Base-by-base conservation (phyloP, 2,329 filamentous ascomycete genomes). In the Nigrograna mackinnonii region DNA sequence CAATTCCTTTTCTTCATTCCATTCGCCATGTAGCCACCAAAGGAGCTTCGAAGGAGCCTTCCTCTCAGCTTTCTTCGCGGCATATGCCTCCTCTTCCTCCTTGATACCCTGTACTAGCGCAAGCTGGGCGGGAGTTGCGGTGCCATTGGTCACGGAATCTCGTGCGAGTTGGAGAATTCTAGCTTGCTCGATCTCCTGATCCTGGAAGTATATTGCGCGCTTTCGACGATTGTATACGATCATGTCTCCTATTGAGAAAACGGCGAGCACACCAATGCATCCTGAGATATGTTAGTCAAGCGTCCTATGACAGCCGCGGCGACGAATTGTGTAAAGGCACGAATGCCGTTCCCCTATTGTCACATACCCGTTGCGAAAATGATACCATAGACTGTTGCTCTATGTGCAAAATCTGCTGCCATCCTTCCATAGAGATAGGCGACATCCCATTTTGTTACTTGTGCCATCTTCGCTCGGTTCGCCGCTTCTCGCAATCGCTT, bases 141-240 rank as follows among this genome's bases (percentile, higher is more conserved):
- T 65, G 5, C 78, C 78, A 19, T 54, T 24, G 22, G 58, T 55
- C 22, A 73, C 62, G 5, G 76, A 75, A 24, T 60, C 42, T 42
- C 64, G 68, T 22, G 79, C 79, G 34, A 66, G 64, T 35, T 65
- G 61, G 31, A 79, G 60, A 26, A 72, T 69, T 38, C 59, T 63
- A 37, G 67, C 67, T 35, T 67, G 68, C 55, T 75, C 62, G 35
- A 68, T 68, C 52, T 78, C 70, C 57, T 83, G 70, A 47, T 77
- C 68, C 33, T 70, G 77, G 49, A 83, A 76, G 74, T 78, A 87
- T 49, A 85, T 79, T 26, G 75, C 75, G 43, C 79, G 75, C 71
- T 85, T 83, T 44, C 79, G 75, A 41, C 84, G 79, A 65, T 87
- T 87, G 70, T 86, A 83, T 46, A 85, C 67, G 44, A 86, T 75